Percentiles rank a stretch among this genome's conserved stretches.
These are phyloP conservation scores for Rhinocladiella mackenziei DNA, from an alignment of 2,329 filamentous ascomycete genomes.

Conservation along the genomic window DNA sequence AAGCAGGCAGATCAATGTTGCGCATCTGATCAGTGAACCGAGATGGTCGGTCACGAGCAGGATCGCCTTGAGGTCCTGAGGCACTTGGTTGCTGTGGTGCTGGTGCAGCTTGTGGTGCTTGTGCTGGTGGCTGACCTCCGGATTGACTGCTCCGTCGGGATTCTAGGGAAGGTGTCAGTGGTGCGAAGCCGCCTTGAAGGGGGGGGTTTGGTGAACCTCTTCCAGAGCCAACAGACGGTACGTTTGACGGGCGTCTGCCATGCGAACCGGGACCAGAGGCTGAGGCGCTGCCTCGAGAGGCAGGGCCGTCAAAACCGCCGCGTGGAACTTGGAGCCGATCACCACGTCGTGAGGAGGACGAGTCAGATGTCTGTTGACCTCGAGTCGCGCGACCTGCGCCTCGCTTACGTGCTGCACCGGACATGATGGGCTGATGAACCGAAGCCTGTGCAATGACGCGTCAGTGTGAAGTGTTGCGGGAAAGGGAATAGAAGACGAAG, in stretches of 20 bases:
- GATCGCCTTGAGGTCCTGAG: constrained; percentile 16
- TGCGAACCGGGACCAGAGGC: constrained; percentile 20
- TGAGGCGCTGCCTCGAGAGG: constrained; percentile 26
- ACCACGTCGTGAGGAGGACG: constrained; percentile 22
- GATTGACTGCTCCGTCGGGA: constrained; percentile 15
- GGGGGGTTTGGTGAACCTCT: constrained; percentile 17
- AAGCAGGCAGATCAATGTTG: constrained; percentile 29
- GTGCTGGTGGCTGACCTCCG: constrained; percentile 7
- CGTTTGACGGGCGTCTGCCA: constrained; percentile 16
- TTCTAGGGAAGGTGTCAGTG: constrained; percentile 5
- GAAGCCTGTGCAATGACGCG: no score
- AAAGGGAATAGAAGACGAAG: no score
- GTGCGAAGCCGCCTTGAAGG: constrained; percentile 10
- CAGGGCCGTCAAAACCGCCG: constrained; percentile 29
- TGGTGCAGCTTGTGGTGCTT: constrained; percentile 4
- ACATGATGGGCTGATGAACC: no score
- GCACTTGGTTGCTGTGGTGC: not conserved
- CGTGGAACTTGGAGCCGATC: constrained; percentile 12
- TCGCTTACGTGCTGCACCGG: constrained; percentile 23
- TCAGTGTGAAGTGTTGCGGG: no score
- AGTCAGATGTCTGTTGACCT: constrained; percentile 35
- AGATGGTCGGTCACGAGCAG: constrained; percentile 22
- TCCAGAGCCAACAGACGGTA: constrained; percentile 14
- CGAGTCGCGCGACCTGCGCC: constrained; percentile 25
- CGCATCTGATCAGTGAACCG: constrained; percentile 26